A percentile compares a stretch with the other conserved stretches of the same genome.
These are phyloP conservation scores for Ceratobasidium sp. DNA, from an alignment of 1,284 basidiomycete genomes.

Conservation along the genomic window DNA sequence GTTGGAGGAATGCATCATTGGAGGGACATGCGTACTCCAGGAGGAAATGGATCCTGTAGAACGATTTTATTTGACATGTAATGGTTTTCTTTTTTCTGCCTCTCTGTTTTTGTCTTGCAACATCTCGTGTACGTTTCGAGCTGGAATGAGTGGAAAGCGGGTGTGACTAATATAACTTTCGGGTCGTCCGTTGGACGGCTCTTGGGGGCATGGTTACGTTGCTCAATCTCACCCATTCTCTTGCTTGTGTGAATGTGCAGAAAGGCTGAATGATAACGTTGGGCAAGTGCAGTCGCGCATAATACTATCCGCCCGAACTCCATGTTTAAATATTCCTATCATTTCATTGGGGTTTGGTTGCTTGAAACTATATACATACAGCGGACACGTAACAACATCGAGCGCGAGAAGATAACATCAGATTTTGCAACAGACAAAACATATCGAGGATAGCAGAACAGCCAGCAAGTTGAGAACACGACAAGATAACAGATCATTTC, in stretches of 20 bases:
- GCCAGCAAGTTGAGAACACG: neutral
- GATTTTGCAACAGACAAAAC: neutral
- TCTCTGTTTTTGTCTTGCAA: conserved; percentile 14
- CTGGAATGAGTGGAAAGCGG: conserved; percentile 2
- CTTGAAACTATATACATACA: conserved; percentile 6
- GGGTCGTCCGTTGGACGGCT: neutral
- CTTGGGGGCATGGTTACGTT: neutral
- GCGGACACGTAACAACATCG: neutral
- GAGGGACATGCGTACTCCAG: too few relatives aligned
- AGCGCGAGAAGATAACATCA: too few relatives aligned
- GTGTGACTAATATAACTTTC: neutral
- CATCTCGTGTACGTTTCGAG: conserved; percentile 13
- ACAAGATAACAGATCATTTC: neutral
- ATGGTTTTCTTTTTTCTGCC: conserved; percentile 12
- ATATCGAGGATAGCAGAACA: neutral
- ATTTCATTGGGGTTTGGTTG: neutral
- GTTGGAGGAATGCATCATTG: too few relatives aligned
- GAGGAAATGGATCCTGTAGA: conserved; percentile 1
- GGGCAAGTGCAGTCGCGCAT: too few relatives aligned
- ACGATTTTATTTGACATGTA: conserved; percentile 20
- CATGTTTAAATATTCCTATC: too few relatives aligned
- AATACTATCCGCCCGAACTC: too few relatives aligned
- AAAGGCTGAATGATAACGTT: too few relatives aligned
- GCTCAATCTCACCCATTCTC: neutral
- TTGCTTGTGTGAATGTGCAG: neutral